These are phyloP conservation scores for Ascochyta fabae DNA, from an alignment of 2,329 filamentous ascomycete genomes.

Conservation along the genomic window DNA sequence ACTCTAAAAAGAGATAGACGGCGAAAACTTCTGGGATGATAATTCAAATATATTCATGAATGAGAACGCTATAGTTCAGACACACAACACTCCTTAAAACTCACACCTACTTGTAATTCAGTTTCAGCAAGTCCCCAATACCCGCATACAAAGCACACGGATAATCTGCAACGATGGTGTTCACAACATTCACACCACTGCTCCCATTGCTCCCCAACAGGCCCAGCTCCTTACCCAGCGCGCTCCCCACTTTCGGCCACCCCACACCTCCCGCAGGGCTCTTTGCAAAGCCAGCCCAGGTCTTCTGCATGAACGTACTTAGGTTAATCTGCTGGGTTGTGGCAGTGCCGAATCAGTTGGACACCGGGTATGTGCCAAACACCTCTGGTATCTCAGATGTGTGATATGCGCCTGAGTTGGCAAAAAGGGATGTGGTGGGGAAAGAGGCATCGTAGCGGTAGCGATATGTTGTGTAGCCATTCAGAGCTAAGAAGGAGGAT, in stretches of 20 bases:
- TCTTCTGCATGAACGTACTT: conserved; percentile 29
- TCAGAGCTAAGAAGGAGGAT: conserved; percentile 11
- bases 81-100: no score
- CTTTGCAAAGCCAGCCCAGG: conserved; percentile 34
- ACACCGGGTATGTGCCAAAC: conserved; percentile 28
- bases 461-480: conserved; percentile 24
- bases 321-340: conserved; percentile 25
- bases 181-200: conserved; percentile 12
- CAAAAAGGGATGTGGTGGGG: conserved; percentile 16
- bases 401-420: conserved; percentile 26
- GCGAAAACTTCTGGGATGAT: no score
- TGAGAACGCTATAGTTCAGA: no score
- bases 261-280: conserved; percentile 20
- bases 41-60: no score
- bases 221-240: conserved; percentile 12
- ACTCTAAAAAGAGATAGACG: no score
- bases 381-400: conserved; percentile 29
- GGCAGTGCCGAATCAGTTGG: conserved; percentile 14
- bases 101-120: not conserved
- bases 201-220: conserved; percentile 15
- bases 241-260: conserved; percentile 16
- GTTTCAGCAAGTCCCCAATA: conserved; percentile 12
- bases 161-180: conserved; percentile 14
- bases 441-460: conserved; percentile 25
- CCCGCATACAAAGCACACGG: conserved; percentile 14